Evolutionary conservation across 2,329 filamentous ascomycete genomes (phyloP), one percentile per base, ranked within the genome.

Genomic region (Venturia nashicola): DNA sequence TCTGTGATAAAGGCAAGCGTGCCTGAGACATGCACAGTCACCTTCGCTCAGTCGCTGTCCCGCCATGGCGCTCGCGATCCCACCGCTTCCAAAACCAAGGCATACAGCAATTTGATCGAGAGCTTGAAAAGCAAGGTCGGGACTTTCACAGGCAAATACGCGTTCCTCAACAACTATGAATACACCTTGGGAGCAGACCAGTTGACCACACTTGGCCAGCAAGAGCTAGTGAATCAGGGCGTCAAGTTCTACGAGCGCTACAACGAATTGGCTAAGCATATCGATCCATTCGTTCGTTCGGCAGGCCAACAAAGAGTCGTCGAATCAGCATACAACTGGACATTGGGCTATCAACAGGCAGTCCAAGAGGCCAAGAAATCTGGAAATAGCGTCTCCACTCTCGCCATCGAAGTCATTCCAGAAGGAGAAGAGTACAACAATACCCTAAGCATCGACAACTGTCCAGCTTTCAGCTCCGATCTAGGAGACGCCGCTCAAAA

Each of bases 51-150:
- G 70, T 78, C 92, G 32, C 81, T 97, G 59, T 91, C 90, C 27
- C 86, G 92, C 2, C 92, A 97, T 72, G 92, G 91, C 59, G 89
- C 90, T 44, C 84, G 92, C 62, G 88, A 90, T 71, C 92, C 92
- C 0, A 96, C 91, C 0, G 70, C 76, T 12, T 77, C 78, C 67
- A 95, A 92, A 77, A 83, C 86, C 0, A 71, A 73, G 12, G 71
- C 74, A 7, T 96, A 96, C 75, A 80, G 79, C 46, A 74, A 77
- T 5, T 80, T 89, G 9, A 79, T 96, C 62, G 72, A 80, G 36
- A 82, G 82, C 59, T 87, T 97, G 66, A 85, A 92, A 66, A 73
- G 72, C 55, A 80, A 79, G 1, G 77, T 75, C 40, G 77, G 73
- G 8, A 73, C 74, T 0, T 93, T 89, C 70, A 81, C 81, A 8